These are phyloP conservation scores for Fusarium nurragi DNA, from an alignment of 2,329 filamentous ascomycete species.

Conservation along the genomic window DNA sequence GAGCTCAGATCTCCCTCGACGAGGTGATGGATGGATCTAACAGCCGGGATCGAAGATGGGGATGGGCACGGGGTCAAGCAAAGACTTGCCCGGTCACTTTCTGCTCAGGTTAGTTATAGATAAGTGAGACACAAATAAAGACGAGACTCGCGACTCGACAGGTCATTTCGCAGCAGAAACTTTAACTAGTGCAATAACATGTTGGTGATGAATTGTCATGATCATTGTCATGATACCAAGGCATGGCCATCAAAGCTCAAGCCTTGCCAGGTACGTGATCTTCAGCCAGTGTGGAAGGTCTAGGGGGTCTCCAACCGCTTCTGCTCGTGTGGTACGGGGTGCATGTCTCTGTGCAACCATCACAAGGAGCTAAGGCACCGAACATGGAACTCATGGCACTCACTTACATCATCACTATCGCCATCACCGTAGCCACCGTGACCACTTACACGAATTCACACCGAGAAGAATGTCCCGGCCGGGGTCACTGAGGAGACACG, in stretches of 20 bases:
- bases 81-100: constrained; percentile 2
- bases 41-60: constrained; percentile 28
- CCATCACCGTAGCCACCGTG: constrained; percentile 28
- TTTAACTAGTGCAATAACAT: background rate
- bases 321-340: constrained; percentile 9
- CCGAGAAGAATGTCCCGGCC: constrained; percentile 6
- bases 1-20: constrained; percentile 35
- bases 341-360: constrained; percentile 35
- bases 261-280: constrained; percentile 13
- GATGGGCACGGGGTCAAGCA: constrained; percentile 12
- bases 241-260: background rate
- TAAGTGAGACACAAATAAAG: background rate
- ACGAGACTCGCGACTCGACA: background rate
- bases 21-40: constrained; percentile 23
- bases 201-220: constrained; percentile 3
- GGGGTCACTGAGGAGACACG: constrained; percentile 11
- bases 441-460: constrained; percentile 26
- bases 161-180: background rate
- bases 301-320: background rate
- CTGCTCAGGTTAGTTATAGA: background rate
- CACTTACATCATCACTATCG: constrained; percentile 38
- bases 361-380: constrained; percentile 29
- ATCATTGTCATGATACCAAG: constrained; percentile 1
- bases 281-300: background rate
- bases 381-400: constrained; percentile 33